phyloP scores from a whole-genome alignment of 2,329 filamentous ascomycete genomes.

The Dactylella cylindrospora region DNA sequence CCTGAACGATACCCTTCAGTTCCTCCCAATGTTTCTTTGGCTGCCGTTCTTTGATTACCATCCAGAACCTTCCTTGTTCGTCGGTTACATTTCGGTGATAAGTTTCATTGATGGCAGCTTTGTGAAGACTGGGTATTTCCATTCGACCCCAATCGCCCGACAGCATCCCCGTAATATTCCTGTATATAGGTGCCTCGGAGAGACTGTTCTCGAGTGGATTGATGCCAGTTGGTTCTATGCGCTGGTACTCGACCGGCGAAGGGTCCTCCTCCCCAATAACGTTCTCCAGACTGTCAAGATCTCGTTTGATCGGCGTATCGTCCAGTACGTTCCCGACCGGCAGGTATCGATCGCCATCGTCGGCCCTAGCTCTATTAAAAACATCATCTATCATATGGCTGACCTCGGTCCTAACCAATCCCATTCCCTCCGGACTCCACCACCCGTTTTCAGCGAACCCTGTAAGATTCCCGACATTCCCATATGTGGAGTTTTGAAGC shows the following conservation, averaged over 20 bases:
- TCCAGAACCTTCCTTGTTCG: slow-evolving; percentile 46
- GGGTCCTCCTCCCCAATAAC: not conserved
- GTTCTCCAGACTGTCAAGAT: slow-evolving; percentile 10
- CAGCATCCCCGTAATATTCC: slow-evolving; percentile 42
- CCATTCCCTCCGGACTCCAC: slow-evolving; percentile 30
- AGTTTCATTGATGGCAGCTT: slow-evolving; percentile 44
- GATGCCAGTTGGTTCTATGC: slow-evolving; percentile 5
- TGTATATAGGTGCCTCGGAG: slow-evolving; percentile 24
- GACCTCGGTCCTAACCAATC: slow-evolving; percentile 44
- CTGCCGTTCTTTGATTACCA: slow-evolving; percentile 46
- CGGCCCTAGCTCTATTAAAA: slow-evolving; percentile 35
- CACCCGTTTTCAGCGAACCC: slow-evolving; percentile 43
- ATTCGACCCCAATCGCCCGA: slow-evolving; percentile 35
- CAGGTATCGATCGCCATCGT: not conserved
- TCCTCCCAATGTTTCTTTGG: slow-evolving; percentile 37
- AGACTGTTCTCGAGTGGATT: slow-evolving; percentile 11
- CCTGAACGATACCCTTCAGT: slow-evolving; percentile 40
- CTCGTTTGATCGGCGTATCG: slow-evolving; percentile 38
- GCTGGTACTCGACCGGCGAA: slow-evolving; percentile 7
- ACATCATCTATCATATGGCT: slow-evolving; percentile 45
- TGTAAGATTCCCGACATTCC: slow-evolving; percentile 48
- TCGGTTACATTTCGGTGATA: slow-evolving; percentile 47
- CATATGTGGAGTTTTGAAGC: slow-evolving; percentile 48
- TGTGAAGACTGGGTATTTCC: slow-evolving; percentile 17
- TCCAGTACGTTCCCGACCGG: slow-evolving; percentile 23